phyloP scores from a whole-genome alignment of 495 filamentous ascomycete genomes.

The Aspergillus ostianus region DNA sequence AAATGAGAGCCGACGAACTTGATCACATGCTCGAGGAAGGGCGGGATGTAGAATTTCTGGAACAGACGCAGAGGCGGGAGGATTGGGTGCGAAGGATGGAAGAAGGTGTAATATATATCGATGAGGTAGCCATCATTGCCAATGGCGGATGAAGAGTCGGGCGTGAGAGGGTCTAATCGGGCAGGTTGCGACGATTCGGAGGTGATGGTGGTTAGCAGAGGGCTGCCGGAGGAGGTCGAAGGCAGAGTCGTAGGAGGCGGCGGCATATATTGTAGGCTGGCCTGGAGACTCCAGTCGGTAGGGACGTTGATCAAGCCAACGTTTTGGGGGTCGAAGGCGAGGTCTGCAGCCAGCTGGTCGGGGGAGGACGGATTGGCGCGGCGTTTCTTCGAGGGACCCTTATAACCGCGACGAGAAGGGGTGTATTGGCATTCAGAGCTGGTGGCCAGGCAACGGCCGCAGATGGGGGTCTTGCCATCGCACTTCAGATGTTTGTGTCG shows the following conservation, averaged over 20 bases:
- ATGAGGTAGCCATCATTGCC: conserved; percentile 42
- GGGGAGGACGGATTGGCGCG: conserved; percentile 38
- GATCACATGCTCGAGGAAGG: conserved; percentile 45
- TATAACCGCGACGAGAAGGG: conserved; percentile 48
- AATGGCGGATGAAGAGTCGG: conserved; percentile 39
- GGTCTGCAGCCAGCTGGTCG: conserved; percentile 28
- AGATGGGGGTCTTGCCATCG: conserved; percentile 42
- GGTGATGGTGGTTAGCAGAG: conserved; percentile 21
- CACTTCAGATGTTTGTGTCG: conserved; percentile 61
- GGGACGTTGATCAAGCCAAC: conserved; percentile 25
- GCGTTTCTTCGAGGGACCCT: conserved; percentile 47
- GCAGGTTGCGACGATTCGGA: conserved; percentile 19
- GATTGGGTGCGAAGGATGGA: conserved; percentile 46
- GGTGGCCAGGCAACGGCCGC: conserved; percentile 38
- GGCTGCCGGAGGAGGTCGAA: conserved; percentile 27
- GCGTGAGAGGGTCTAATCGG: conserved; percentile 35
- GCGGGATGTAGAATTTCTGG: conserved; percentile 29
- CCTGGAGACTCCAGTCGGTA: conserved; percentile 31
- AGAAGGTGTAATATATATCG: conserved; percentile 48
- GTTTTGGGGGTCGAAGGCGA: conserved; percentile 20
- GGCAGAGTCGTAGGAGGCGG: conserved; percentile 27
- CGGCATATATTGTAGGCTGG: conserved; percentile 25
- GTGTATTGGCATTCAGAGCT: conserved; percentile 43
- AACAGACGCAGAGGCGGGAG: conserved; percentile 38
- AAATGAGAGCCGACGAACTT: conserved; percentile 49